Evolutionary conservation across 768 basidiomycete species (phyloP).

Genomic region (Leccinellum albellum): DNA sequence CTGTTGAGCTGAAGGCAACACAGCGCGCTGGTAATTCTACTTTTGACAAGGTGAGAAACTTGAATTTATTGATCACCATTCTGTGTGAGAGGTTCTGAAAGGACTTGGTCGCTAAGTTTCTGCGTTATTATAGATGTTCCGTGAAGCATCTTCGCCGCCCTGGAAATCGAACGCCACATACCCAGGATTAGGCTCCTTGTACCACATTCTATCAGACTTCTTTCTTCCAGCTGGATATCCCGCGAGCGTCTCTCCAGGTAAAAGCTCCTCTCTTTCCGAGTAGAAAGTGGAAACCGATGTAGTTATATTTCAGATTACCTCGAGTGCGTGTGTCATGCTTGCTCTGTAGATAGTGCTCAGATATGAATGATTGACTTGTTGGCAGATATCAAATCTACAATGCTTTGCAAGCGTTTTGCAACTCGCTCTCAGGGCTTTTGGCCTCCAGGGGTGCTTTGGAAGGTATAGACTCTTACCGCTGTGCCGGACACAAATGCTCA

Average conservation of each 20-base stretch:
- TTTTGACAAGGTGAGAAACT: slow-evolving; percentile 16
- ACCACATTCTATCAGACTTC: slow-evolving; percentile 28
- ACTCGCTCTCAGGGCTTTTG: slow-evolving; percentile 57
- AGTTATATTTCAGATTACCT: slow-evolving; percentile 45
- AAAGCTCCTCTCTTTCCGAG: background rate
- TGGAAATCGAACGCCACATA: background rate
- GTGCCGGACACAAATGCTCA: background rate
- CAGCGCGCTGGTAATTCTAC: background rate
- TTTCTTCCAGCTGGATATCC: slow-evolving; percentile 67
- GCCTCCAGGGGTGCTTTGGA: slow-evolving; percentile 67
- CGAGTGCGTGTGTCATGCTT: slow-evolving; percentile 34
- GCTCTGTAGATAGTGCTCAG: slow-evolving; percentile 3
- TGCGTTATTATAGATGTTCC: background rate
- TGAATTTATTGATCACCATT: background rate
- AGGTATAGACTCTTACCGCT: slow-evolving; percentile 42
- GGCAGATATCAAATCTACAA: slow-evolving; percentile 64
- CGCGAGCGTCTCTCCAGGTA: slow-evolving; percentile 57
- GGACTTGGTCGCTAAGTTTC: slow-evolving; percentile 4
- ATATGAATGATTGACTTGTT: background rate
- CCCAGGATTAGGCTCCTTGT: slow-evolving; percentile 1
- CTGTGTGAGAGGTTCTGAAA: background rate
- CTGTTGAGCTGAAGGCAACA: slow-evolving; percentile 5
- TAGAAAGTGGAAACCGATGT: background rate
- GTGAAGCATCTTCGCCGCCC: background rate
- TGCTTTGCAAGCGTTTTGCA: slow-evolving; percentile 67